These are phyloP conservation scores for Aschersonia sp. DNA, from an alignment of 2,329 filamentous ascomycete genomes.

Conservation along the genomic window DNA sequence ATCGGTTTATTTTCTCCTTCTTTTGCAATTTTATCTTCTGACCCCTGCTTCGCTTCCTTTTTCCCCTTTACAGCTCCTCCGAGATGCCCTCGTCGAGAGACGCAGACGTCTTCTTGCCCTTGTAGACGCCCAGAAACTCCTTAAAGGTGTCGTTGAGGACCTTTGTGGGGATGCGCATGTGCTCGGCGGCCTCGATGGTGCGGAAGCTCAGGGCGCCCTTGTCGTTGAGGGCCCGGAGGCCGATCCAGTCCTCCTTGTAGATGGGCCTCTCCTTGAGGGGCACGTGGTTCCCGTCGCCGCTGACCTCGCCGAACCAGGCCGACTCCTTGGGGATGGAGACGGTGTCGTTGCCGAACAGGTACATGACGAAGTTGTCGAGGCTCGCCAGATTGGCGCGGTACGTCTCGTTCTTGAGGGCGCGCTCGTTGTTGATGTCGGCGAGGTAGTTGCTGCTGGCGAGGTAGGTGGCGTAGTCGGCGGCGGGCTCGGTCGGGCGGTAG, in stretches of 20 bases:
- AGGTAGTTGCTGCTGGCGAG: constrained; percentile 74
- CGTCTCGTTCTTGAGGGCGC: constrained; percentile 51
- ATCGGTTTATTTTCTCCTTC: no score
- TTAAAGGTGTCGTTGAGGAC: constrained; percentile 50
- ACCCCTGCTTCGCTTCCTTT: not conserved
- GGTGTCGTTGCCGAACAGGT: constrained; percentile 73
- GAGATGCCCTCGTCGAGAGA: constrained; percentile 9
- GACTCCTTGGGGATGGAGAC: constrained; percentile 84
- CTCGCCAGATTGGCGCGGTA: constrained; percentile 58
- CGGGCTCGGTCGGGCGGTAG: constrained; percentile 57
- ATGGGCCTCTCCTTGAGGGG: constrained; percentile 53
- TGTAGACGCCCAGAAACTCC: constrained; percentile 47
- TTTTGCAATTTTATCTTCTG: no score
- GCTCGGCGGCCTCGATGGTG: constrained; percentile 50
- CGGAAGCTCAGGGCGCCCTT: constrained; percentile 67
- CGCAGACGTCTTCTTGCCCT: constrained; percentile 18
- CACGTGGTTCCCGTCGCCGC: constrained; percentile 47
- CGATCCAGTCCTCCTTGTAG: constrained; percentile 90
- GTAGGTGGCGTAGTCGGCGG: constrained; percentile 48
- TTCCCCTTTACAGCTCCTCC: constrained; percentile 20
- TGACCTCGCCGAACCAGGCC: constrained; percentile 80
- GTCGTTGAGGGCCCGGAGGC: constrained; percentile 63
- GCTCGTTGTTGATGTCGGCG: constrained; percentile 94
- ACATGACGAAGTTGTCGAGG: constrained; percentile 74
- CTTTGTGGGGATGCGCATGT: constrained; percentile 66